Base-by-base conservation (phyloP, 2,329 filamentous ascomycete species). In the Colletotrichum spaethianum region DNA sequence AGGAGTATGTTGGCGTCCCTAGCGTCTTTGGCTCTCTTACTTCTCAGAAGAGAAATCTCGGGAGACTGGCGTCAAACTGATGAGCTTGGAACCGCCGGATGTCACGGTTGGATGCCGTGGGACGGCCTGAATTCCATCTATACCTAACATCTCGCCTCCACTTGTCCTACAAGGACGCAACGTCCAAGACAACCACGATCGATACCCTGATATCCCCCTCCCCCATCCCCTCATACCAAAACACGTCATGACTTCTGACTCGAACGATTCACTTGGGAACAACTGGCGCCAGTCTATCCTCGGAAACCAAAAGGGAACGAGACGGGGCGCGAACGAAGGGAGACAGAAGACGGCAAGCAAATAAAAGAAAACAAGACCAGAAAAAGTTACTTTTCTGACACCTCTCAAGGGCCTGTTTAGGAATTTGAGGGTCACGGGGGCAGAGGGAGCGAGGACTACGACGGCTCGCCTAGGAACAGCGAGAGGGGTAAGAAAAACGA, bases 361-460 rank as follows among this genome's bases (percentile, higher is more conserved):
- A 8, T 2, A 20, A 11, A n/a, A 40, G 23, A 12, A 31, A 31
- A 18, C 26, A 20, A 8, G 26, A 18, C 8, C 8, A n/a, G 9
- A 50, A 52, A 52, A 53, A 40, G 23, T 53, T 40, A 63, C 33
- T 40, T 31, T 53, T 63, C 33, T 53, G 61, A 63, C 61, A 53
- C 23, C 9, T 38, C 20, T 11, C 46, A 28, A 14, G 46, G 33
- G 61, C 31, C 23, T 18, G 33, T 53, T 40, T 50, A 9, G 44
- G 14, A 26, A 48, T 18, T 18, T 40, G 14, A 31, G 59, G 59
- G 20, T 28, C n/a, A n/a, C 18, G 23, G 31, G 26, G 26, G 28
- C n/a, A n/a, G n/a, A n/a, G n/a, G n/a, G n/a, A n/a, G n/a, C n/a
- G 6, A 28, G 9, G 26, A 16, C 14, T 20, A 42, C 36, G 36